Base-by-base conservation (phyloP, 352 stramenopile genomes). In the Phytophthora aleatoria region DNA sequence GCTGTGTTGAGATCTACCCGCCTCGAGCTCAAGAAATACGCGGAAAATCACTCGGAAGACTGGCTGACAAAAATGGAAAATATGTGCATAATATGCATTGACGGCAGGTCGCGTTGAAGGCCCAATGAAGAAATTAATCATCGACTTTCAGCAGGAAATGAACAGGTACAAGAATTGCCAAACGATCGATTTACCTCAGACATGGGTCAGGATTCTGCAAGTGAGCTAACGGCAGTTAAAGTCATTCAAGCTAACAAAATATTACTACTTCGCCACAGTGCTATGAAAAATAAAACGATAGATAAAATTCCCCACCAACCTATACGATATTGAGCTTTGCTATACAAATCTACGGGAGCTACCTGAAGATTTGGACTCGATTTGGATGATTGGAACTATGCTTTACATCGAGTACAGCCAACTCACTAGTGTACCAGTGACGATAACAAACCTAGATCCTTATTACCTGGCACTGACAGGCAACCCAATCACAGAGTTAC, bases 351-450 rank as follows among this genome's bases (percentile, higher is more conserved):
- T 89, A 5, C 70, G 44, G 1, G 42, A 72, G 13, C 38, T 86
- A 4, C 80, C 75, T 0, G 48, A 73, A 1, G 47, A 84, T 79
- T 35, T 86, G 11, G 56, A 77, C 42, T 27, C 59, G n/a, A 71
- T 55, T 20, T 86, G 76, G 74, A 70, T 71, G 6, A 39, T 53
- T n/a, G 60, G 51, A 2, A 50, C 44, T 8, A 50, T 57, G 24
- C 39, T 76, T 11, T 64, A 74, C 15, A 54, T 77, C 7, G 73
- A 81, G 24, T 62, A 63, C 39, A 74, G 61, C 12, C 16, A 66
- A n/a, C 51, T 71, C 6, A 62, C 44, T 20, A 20, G 20, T 20
- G 20, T 20, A 20, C 20, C 20, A 6, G 9, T 39, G 15, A 48
- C 42, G 0, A 41, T 77, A 8, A 20, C 50, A 15, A 42, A 48